phyloP scores from a whole-genome alignment of 1,139 yeast species.

The Blastobotrys apis region DNA sequence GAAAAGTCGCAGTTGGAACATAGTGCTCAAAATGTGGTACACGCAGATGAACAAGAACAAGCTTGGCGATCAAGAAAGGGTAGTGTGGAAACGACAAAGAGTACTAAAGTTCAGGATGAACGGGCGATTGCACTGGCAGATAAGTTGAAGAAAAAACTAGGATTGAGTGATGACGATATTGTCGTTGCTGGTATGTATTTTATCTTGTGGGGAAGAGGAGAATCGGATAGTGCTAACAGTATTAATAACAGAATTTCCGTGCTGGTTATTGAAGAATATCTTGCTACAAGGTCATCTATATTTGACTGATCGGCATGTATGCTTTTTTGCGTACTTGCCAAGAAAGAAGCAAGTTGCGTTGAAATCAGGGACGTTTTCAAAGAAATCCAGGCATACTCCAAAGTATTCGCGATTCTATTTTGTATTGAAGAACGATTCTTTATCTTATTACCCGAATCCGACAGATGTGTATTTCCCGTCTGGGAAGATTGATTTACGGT shows the following conservation, averaged over 20 bases:
- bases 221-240: background rate
- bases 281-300: constrained; percentile 81
- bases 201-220: background rate
- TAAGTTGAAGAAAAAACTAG: constrained; percentile 27
- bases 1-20: too few relatives aligned
- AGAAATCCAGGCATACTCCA: constrained; percentile 28
- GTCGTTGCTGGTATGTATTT: constrained; percentile 27
- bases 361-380: constrained; percentile 46
- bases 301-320: constrained; percentile 57
- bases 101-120: constrained; percentile 16
- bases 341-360: constrained; percentile 38
- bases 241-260: constrained; percentile 44
- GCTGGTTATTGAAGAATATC: constrained; percentile 82
- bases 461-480: constrained; percentile 81
- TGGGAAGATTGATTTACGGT: constrained; percentile 65
- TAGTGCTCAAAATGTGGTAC: too few relatives aligned
- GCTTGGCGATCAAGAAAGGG: too few relatives aligned
- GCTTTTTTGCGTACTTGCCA: constrained; percentile 84
- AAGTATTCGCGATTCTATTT: constrained; percentile 63
- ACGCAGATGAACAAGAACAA: too few relatives aligned
- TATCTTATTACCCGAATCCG: constrained; percentile 65
- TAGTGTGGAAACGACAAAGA: too few relatives aligned
- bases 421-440: constrained; percentile 61
- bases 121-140: constrained; percentile 28
- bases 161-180: constrained; percentile 27